Evolutionary conservation across 2,329 filamentous ascomycete genomes (phyloP).

Genomic region (Pseudocercospora vitis): DNA sequence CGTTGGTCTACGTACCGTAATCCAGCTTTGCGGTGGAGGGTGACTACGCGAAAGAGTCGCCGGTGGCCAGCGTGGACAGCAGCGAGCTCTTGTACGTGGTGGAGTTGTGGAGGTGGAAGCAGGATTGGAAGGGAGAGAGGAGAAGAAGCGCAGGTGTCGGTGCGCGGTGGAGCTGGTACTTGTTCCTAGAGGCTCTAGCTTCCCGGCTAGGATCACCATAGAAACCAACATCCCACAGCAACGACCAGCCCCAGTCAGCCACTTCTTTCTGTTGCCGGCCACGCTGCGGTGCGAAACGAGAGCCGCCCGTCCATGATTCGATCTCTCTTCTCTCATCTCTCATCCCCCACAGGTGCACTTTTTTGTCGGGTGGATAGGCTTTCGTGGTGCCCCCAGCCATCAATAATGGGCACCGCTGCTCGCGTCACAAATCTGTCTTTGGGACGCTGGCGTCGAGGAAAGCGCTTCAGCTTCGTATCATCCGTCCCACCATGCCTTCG

Average conservation of each 20-base stretch:
- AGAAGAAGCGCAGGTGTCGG: background rate
- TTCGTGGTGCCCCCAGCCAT: too few species aligned
- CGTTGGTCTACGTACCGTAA: constrained; percentile 1
- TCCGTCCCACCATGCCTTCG: constrained; percentile 11
- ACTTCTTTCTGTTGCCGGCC: too few species aligned
- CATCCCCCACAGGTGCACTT: too few species aligned
- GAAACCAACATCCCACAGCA: too few species aligned
- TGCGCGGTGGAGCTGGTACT: background rate
- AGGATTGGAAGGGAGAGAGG: background rate
- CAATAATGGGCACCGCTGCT: background rate
- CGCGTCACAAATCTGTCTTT: background rate
- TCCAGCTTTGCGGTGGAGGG: background rate
- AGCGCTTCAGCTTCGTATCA: background rate
- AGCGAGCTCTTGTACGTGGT: constrained; percentile 8
- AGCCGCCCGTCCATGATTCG: too few species aligned
- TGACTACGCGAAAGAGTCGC: constrained; percentile 7
- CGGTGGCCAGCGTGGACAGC: constrained; percentile 4
- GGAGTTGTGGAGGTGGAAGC: background rate
- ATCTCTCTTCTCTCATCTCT: too few species aligned
- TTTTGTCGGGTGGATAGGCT: too few species aligned
- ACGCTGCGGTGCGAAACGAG: too few species aligned
- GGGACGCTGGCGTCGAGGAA: background rate
- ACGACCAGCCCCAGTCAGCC: too few species aligned
- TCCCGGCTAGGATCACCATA: background rate
- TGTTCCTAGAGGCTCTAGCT: background rate